A percentile compares a stretch with the other conserved stretches of the same genome.
phyloP scores from a whole-genome alignment of 2,329 filamentous ascomycete genomes.

The Coniochaeta sp. region DNA sequence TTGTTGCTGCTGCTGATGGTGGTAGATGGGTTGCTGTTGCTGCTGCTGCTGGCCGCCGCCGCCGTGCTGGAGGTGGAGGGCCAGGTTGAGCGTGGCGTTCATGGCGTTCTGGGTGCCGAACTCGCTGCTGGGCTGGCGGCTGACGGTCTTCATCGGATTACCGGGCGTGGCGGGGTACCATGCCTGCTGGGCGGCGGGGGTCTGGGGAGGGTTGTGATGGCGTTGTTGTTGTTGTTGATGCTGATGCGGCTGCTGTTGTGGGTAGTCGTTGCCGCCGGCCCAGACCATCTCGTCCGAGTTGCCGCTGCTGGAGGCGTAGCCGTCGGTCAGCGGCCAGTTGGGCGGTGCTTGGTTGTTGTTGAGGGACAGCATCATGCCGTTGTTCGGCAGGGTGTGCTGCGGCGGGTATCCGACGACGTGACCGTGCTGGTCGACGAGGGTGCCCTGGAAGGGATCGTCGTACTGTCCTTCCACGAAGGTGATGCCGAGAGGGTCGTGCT shows the following conservation, averaged over 20 bases:
- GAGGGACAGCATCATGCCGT: slow-evolving; percentile 7
- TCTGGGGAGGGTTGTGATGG: not conserved
- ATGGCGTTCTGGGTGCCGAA: slow-evolving; percentile 12
- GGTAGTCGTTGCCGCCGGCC: not conserved
- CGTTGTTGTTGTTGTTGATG: too few relatives aligned
- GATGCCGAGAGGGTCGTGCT: slow-evolving; percentile 4
- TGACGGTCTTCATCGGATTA: not conserved
- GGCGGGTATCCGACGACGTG: slow-evolving; percentile 7
- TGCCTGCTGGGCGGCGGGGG: not conserved
- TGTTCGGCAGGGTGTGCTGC: slow-evolving; percentile 15
- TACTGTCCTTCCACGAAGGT: slow-evolving; percentile 13
- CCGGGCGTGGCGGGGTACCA: not conserved
- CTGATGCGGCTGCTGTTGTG: too few relatives aligned
- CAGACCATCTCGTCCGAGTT: not conserved
- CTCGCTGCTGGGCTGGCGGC: not conserved
- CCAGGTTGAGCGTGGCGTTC: slow-evolving; percentile 29
- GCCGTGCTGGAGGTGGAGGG: slow-evolving; percentile 34
- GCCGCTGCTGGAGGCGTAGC: not conserved
- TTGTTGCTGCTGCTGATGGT: too few relatives aligned
- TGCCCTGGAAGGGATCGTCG: slow-evolving; percentile 20
- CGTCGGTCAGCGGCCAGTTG: not conserved
- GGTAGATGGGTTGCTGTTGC: slow-evolving; percentile 5
- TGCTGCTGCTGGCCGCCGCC: too few relatives aligned
- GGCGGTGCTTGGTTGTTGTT: not conserved
- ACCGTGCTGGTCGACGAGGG: slow-evolving; percentile 8